Conservation (phyloP, 306 rosid species). For the Pyrus betulifolia region DNA sequence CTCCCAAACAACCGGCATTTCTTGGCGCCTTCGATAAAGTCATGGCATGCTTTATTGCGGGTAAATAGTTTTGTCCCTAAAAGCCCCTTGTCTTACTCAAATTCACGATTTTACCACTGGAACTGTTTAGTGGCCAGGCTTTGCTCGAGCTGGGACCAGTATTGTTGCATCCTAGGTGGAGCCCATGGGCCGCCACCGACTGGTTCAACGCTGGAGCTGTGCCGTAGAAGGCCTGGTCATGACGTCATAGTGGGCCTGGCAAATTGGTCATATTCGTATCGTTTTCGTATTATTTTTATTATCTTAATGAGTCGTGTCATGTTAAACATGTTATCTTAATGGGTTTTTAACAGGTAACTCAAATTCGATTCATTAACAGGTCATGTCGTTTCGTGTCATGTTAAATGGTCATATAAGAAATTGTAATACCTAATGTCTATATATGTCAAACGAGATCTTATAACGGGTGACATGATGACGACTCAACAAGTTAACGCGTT, state of each 20-base stretch:
- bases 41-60: neutral
- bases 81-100: neutral
- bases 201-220: constrained; percentile 17
- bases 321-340: too few relatives aligned
- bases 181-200: constrained; percentile 2
- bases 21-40: neutral
- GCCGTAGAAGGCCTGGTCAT: constrained; percentile 9
- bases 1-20: neutral
- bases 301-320: too few relatives aligned
- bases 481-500: too few relatives aligned
- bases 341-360: too few relatives aligned
- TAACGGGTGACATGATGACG: too few relatives aligned
- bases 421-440: too few relatives aligned
- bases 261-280: fast-evolving
- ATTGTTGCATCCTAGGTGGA: neutral
- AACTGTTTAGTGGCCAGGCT: neutral
- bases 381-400: too few relatives aligned
- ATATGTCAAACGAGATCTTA: too few relatives aligned
- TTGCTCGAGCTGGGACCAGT: neutral
- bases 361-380: too few relatives aligned
- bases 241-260: neutral
- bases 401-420: too few relatives aligned
- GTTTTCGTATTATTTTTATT: too few relatives aligned
- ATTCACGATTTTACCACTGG: constrained; percentile 9
- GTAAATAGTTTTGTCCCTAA: neutral